Evolutionary conservation across 169 alveolate genomes (phyloP).

Genomic region (Plasmodium relictum): DNA sequence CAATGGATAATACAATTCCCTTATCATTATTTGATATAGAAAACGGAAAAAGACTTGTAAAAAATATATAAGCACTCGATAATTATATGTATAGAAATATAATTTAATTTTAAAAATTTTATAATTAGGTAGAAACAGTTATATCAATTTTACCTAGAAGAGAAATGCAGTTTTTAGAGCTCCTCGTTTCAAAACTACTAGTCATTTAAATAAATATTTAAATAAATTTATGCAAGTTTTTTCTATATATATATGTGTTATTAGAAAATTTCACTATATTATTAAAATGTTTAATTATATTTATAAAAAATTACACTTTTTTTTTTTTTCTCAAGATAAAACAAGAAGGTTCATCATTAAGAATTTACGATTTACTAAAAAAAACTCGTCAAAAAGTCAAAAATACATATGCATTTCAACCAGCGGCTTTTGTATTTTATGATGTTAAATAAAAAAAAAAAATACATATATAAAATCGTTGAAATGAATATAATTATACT

Average conservation of each 20-base stretch:
- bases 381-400: conserved; percentile 79
- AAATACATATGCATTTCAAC: conserved; percentile 81
- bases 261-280: too few relatives aligned
- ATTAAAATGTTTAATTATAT: too few relatives aligned
- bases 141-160: conserved; percentile 80
- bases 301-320: neutral
- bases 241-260: neutral
- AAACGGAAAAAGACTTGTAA: conserved; percentile 83
- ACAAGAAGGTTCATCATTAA: conserved; percentile 83
- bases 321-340: conserved; percentile 77
- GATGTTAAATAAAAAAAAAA: conserved; percentile 74
- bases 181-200: conserved; percentile 83
- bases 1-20: conserved; percentile 80
- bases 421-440: conserved; percentile 84
- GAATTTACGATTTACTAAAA: conserved; percentile 81
- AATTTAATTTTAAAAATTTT: neutral
- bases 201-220: conserved; percentile 49
- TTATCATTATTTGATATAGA: conserved; percentile 83
- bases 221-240: too few relatives aligned
- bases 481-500: neutral
- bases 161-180: conserved; percentile 84
- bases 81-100: neutral
- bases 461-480: neutral
- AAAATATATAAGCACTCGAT: neutral
- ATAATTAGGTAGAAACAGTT: conserved; percentile 74